A percentile compares a stretch with the other conserved stretches of the same genome.
Evolutionary conservation across 2,329 filamentous ascomycete species (phyloP).

Genomic region (Aspergillus awamori): DNA sequence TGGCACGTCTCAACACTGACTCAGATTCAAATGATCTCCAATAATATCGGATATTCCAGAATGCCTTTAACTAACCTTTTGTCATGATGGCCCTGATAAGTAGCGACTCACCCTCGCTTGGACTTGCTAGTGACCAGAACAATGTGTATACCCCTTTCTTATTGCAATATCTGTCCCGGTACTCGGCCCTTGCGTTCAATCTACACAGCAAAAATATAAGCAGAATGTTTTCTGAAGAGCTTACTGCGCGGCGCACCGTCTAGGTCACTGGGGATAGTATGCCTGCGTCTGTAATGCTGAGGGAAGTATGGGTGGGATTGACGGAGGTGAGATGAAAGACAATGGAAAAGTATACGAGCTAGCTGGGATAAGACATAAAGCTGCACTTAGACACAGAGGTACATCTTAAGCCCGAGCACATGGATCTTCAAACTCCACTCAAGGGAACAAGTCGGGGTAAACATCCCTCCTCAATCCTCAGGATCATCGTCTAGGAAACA

Average conservation of each 20-base stretch:
- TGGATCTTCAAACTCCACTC: neutral
- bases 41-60: too few relatives aligned
- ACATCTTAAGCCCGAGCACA: too few relatives aligned
- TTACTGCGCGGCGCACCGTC: too few relatives aligned
- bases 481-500: too few relatives aligned
- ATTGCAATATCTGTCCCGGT: neutral
- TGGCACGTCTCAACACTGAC: too few relatives aligned
- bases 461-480: too few relatives aligned
- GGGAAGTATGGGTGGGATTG: neutral
- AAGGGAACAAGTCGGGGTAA: neutral
- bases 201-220: too few relatives aligned
- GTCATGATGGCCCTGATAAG: too few relatives aligned
- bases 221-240: too few relatives aligned
- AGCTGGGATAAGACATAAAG: neutral
- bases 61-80: too few relatives aligned
- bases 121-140: neutral
- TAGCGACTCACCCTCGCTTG: too few relatives aligned
- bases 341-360: neutral
- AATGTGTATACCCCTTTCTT: neutral
- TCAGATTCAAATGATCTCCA: too few relatives aligned
- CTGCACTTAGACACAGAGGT: accelerated
- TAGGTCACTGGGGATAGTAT: neutral
- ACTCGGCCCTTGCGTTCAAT: neutral
- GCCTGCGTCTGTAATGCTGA: neutral
- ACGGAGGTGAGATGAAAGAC: neutral